phyloP scores from a whole-genome alignment of 129 eudicot species.

The Escallonia rubra region DNA sequence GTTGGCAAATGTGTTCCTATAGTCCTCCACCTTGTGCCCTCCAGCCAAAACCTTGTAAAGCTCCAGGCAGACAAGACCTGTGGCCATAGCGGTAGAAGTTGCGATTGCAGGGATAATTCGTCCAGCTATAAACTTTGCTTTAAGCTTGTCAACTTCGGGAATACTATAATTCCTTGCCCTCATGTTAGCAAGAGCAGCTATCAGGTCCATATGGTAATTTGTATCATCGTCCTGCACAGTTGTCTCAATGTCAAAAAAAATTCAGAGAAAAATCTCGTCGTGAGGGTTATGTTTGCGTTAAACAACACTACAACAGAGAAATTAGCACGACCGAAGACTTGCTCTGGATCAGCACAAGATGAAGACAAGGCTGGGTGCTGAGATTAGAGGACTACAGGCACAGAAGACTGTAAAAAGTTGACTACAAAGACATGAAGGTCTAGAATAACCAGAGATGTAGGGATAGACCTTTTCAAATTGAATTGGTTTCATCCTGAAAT shows the following conservation, averaged over 20 bases:
- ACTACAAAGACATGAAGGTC: too few relatives aligned
- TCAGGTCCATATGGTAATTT: constrained; percentile 81
- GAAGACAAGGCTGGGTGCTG: too few relatives aligned
- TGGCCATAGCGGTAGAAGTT: constrained; percentile 85
- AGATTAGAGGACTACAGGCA: too few relatives aligned
- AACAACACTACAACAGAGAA: too few relatives aligned
- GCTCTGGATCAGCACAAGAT: too few relatives aligned
- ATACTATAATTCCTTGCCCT: constrained; percentile 81
- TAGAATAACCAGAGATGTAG: constrained; percentile 2
- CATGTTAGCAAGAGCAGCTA: constrained; percentile 85
- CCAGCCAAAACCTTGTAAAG: constrained; percentile 78
- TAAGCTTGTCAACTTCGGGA: constrained; percentile 81
- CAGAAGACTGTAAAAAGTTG: too few relatives aligned
- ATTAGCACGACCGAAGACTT: too few relatives aligned
- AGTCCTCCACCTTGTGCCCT: constrained; percentile 81
- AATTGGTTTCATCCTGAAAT: constrained; percentile 82
- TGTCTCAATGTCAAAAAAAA: not conserved
- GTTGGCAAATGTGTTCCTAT: constrained; percentile 86
- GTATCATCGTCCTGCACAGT: constrained; percentile 70
- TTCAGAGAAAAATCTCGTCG: too few relatives aligned
- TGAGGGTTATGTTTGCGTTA: too few relatives aligned
- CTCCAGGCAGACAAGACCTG: constrained; percentile 88
- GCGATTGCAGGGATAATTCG: constrained; percentile 93
- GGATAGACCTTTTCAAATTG: constrained; percentile 81
- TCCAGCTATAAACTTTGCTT: constrained; percentile 90